A percentile compares a stretch with the other conserved stretches of the same genome.
phyloP scores from a whole-genome alignment of 2,329 filamentous ascomycete species.

The Exutisphaerella laricina region DNA sequence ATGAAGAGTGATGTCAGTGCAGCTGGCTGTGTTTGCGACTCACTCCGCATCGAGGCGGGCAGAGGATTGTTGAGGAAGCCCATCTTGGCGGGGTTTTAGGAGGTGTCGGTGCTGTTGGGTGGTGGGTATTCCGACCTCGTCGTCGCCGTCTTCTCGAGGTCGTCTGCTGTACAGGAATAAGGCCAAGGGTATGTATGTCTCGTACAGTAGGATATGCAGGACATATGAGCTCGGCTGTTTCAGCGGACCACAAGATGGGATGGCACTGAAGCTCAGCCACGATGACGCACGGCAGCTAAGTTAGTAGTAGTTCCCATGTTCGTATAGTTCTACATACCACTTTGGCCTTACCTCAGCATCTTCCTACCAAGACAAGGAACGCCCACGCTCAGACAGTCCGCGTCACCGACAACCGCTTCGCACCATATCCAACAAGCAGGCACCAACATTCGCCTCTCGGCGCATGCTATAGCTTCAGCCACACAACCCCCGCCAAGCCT shows the following conservation, averaged over 20 bases:
- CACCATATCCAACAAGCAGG: constrained; percentile 6
- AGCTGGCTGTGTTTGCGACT: constrained; percentile 27
- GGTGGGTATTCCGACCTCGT: neutral
- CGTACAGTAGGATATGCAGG: neutral
- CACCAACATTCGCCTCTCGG: constrained; percentile 1
- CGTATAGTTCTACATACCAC: no score
- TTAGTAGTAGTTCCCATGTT: neutral
- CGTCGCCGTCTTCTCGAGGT: no score
- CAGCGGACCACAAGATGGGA: constrained; percentile 2
- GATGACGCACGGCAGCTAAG: neutral
- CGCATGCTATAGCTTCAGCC: neutral
- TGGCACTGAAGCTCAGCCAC: neutral
- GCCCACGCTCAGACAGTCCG: no score
- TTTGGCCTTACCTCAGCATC: no score
- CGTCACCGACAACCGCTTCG: no score
- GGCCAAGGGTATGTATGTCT: no score
- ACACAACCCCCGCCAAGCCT: neutral
- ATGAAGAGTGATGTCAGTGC: no score
- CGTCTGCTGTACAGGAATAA: no score
- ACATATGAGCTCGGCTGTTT: neutral
- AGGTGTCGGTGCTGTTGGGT: neutral
- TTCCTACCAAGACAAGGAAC: no score
- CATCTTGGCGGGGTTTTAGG: constrained; percentile 31
- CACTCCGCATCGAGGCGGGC: constrained; percentile 49
- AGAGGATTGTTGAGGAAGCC: constrained; percentile 50